Percentiles rank a stretch among this genome's conserved stretches.
These are phyloP conservation scores for Globisporangium sylvaticum DNA, from an alignment of 352 stramenopile species.

Conservation along the genomic window DNA sequence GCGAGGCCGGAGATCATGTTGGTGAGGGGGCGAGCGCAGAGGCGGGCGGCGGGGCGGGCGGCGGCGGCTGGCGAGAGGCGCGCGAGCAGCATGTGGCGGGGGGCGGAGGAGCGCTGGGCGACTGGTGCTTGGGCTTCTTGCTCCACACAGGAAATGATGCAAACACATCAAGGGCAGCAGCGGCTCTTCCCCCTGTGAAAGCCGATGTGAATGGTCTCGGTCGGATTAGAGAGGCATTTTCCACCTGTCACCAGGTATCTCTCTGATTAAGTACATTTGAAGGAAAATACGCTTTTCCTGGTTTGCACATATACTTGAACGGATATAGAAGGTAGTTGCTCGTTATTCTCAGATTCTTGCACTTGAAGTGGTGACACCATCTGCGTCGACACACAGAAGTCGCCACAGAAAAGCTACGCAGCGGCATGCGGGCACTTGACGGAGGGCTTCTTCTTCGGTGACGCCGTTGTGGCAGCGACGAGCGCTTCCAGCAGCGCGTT, in stretches of 20 bases:
- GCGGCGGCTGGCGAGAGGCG: conserved; percentile 22
- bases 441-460: neutral
- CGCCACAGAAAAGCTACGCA: neutral
- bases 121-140: conserved; percentile 12
- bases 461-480: neutral
- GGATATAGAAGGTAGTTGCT: neutral
- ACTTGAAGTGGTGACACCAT: neutral
- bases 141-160: conserved; percentile 13
- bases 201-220: neutral
- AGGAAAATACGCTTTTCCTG: neutral
- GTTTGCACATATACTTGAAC: neutral
- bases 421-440: conserved; percentile 1
- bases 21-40: conserved; percentile 24
- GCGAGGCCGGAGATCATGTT: conserved; percentile 34
- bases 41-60: neutral
- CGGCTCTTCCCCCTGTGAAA: neutral
- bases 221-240: neutral
- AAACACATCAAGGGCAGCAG: neutral
- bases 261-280: neutral
- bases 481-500: conserved; percentile 29
- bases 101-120: neutral
- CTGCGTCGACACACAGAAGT: neutral
- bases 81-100: conserved; percentile 42
- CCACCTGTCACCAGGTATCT: neutral
- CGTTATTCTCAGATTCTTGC: conserved; percentile 7